phyloP scores from a whole-genome alignment of 73 alveolate species.

The Paramecium bursaria region DNA sequence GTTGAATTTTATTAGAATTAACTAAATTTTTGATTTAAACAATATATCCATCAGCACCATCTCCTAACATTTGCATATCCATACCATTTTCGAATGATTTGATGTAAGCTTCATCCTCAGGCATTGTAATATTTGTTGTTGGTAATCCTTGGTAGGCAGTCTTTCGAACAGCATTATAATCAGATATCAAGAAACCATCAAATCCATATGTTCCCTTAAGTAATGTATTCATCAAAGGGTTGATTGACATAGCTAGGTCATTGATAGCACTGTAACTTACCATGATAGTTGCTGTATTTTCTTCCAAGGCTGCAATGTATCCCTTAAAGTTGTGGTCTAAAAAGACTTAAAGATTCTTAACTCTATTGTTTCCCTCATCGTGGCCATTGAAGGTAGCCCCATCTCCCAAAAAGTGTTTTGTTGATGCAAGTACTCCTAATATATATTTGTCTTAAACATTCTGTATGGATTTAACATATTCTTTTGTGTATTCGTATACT shows the following conservation, averaged over 20 bases:
- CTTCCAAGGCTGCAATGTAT: constrained; percentile 69
- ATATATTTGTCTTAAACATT: constrained; percentile 13
- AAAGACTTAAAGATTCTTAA: constrained; percentile 43
- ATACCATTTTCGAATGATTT: constrained; percentile 67
- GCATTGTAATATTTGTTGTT: constrained; percentile 52
- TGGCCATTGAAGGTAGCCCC: constrained; percentile 72
- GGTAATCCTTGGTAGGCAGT: constrained; percentile 71
- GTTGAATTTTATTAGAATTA: constrained; percentile 19
- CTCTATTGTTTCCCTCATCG: constrained; percentile 70
- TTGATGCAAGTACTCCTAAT: constrained; percentile 65
- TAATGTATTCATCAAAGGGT: constrained; percentile 42
- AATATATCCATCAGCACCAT: constrained; percentile 16
- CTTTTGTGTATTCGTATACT: constrained; percentile 56
- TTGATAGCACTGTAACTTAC: constrained; percentile 71
- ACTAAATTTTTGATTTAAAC: constrained; percentile 31
- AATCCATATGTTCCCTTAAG: constrained; percentile 65
- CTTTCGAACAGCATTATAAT: constrained; percentile 69
- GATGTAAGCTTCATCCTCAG: constrained; percentile 56
- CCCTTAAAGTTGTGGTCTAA: constrained; percentile 59
- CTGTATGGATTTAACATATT: constrained; percentile 51
- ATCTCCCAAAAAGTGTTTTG: constrained; percentile 73
- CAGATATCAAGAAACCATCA: constrained; percentile 71
- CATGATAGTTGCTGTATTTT: constrained; percentile 70
- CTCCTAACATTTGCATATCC: constrained; percentile 76
- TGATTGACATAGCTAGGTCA: constrained; percentile 70